Percentiles rank a stretch among this genome's conserved stretches.
phyloP scores from a whole-genome alignment of 176 grass and related monocot species.

The Bromus sterilis region DNA sequence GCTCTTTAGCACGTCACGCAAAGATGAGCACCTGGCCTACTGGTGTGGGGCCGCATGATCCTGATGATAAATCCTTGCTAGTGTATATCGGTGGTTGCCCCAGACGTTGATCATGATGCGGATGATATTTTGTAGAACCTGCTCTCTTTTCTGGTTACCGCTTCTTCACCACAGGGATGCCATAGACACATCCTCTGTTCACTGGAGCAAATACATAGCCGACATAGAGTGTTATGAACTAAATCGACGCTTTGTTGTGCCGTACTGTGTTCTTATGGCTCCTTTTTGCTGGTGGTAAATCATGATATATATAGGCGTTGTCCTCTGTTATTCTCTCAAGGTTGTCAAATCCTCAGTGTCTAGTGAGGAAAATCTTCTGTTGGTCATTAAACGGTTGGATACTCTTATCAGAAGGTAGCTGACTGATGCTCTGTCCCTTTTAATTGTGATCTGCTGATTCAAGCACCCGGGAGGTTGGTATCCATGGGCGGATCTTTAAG shows the following conservation, averaged over 20 bases:
- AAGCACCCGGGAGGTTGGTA: background rate
- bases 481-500: background rate
- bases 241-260: background rate
- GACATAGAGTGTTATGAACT: background rate
- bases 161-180: conserved; percentile 16
- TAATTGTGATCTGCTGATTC: background rate
- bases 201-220: conserved; percentile 10
- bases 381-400: background rate
- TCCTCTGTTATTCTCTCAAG: background rate
- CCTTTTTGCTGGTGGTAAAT: conserved; percentile 7
- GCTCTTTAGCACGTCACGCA: conserved; percentile 68
- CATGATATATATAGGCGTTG: background rate
- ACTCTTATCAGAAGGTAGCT: background rate
- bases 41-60: conserved; percentile 68
- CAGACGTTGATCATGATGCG: conserved; percentile 18
- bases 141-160: background rate
- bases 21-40: conserved; percentile 78
- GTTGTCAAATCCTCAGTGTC: background rate
- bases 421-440: background rate
- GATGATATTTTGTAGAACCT: conserved; percentile 25
- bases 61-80: conserved; percentile 1
- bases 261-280: background rate
- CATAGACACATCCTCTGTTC: conserved; percentile 18
- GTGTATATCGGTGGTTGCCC: conserved; percentile 13
- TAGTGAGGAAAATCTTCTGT: background rate